Conservation (phyloP, 192 early-diverging fungal species). For the Backusella psychrophila region DNA sequence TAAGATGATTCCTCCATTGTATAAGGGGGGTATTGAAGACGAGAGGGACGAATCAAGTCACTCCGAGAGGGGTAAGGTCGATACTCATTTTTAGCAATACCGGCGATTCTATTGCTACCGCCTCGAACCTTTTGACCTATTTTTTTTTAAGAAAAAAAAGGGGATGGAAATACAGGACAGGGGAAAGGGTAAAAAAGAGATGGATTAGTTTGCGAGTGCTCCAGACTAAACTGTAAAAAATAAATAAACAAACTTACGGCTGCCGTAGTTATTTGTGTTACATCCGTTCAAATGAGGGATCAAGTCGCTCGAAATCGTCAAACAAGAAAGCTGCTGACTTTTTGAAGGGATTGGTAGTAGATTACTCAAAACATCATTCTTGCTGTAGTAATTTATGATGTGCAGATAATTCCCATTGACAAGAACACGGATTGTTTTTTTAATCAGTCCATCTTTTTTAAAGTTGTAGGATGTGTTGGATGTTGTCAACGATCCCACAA, state of each 20-base stretch:
- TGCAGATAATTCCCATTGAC: slow-evolving; percentile 41
- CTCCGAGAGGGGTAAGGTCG: background rate
- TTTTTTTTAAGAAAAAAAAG: background rate
- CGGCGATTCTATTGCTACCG: background rate
- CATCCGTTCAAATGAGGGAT: slow-evolving; percentile 1
- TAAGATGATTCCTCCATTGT: background rate
- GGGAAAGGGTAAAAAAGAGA: background rate
- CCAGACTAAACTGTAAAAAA: background rate
- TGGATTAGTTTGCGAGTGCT: background rate
- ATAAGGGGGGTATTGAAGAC: background rate
- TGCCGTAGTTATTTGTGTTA: background rate
- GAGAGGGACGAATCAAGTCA: background rate
- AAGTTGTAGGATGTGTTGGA: slow-evolving; percentile 25
- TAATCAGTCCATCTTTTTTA: slow-evolving; percentile 53
- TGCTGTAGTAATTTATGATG: slow-evolving; percentile 37
- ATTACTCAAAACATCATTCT: slow-evolving; percentile 49
- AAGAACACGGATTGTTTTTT: slow-evolving; percentile 62
- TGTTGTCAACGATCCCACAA: slow-evolving; percentile 30
- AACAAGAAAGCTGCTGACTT: slow-evolving; percentile 43
- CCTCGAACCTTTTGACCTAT: background rate
- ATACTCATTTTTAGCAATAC: background rate
- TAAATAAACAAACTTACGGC: background rate
- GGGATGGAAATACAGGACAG: background rate
- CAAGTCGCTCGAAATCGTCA: slow-evolving; percentile 55
- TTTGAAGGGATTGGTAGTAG: slow-evolving; percentile 50